phyloP scores from a whole-genome alignment of 1,284 basidiomycete genomes.

The Heterobasidion occidentale region DNA sequence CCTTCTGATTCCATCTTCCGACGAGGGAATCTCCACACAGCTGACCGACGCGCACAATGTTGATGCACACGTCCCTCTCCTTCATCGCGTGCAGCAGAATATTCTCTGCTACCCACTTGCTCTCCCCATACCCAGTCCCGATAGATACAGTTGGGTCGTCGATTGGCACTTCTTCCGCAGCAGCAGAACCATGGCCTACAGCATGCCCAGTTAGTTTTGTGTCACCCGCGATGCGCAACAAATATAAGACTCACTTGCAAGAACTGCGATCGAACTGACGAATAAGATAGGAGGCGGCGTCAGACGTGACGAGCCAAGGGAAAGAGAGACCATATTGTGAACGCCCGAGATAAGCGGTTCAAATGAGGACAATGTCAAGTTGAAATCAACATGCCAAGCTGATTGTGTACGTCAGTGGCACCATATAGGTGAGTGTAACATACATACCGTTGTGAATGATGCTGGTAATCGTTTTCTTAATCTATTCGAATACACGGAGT shows the following conservation, averaged over 20 bases:
- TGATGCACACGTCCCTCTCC: constrained; percentile 16
- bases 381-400: constrained; percentile 26
- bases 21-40: constrained; percentile 27
- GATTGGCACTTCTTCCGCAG: constrained; percentile 13
- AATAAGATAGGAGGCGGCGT: constrained; percentile 1
- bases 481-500: constrained; percentile 2
- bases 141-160: constrained; percentile 19
- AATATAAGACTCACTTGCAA: constrained; percentile 5
- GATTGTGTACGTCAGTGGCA: constrained; percentile 6
- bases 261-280: constrained; percentile 18
- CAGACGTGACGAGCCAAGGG: background rate
- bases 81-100: constrained; percentile 15
- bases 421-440: constrained; percentile 1
- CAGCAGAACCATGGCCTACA: no score
- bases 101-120: constrained; percentile 32
- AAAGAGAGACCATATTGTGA: constrained; percentile 3
- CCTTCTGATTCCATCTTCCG: constrained; percentile 34
- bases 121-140: constrained; percentile 29
- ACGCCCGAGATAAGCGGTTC: constrained; percentile 1
- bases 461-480: constrained; percentile 15
- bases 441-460: constrained; percentile 29
- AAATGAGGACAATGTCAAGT: background rate
- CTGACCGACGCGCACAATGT: constrained; percentile 34
- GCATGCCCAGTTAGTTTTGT: no score
- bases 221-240: no score